These are phyloP conservation scores for Paecilomyces sp. DNA, from an alignment of 2,329 filamentous ascomycete genomes.

Conservation along the genomic window DNA sequence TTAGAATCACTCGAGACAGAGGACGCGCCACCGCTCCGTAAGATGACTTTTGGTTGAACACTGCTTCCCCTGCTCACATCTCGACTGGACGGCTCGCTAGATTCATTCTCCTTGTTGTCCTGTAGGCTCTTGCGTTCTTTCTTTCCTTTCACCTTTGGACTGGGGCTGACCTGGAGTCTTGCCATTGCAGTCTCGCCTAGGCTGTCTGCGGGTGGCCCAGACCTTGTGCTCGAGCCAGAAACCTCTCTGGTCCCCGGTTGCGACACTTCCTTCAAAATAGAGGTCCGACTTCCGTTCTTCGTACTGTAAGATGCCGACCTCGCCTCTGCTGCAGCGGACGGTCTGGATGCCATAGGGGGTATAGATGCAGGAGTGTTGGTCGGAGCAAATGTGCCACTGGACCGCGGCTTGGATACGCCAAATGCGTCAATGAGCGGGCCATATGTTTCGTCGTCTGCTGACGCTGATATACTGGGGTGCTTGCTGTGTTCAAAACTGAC, in stretches of 20 bases:
- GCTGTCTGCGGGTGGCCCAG: slow-evolving; percentile 10
- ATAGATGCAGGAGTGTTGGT: slow-evolving; percentile 21
- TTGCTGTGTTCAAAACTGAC: slow-evolving; percentile 37
- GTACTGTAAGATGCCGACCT: slow-evolving; percentile 17
- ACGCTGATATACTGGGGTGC: slow-evolving; percentile 25
- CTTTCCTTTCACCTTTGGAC: slow-evolving; percentile 21
- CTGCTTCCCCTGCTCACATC: slow-evolving; percentile 11
- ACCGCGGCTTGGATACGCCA: slow-evolving; percentile 25
- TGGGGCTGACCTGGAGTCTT: slow-evolving; percentile 23
- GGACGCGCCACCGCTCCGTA: slow-evolving; percentile 13
- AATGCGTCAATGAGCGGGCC: slow-evolving; percentile 29
- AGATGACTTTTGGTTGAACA: slow-evolving; percentile 11
- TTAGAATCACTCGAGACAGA: slow-evolving; percentile 15
- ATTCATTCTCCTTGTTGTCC: slow-evolving; percentile 16
- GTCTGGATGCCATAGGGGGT: slow-evolving; percentile 14
- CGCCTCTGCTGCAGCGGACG: slow-evolving; percentile 21
- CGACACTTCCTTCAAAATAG: slow-evolving; percentile 21
- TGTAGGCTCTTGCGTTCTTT: slow-evolving; percentile 21
- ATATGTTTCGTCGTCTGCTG: slow-evolving; percentile 30
- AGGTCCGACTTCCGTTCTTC: slow-evolving; percentile 12
- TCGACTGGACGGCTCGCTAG: slow-evolving; percentile 10
- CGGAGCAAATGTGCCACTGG: slow-evolving; percentile 21
- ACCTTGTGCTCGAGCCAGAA: slow-evolving; percentile 24
- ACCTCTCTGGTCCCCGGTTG: slow-evolving; percentile 21
- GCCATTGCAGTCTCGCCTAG: slow-evolving; percentile 12